phyloP scores from a whole-genome alignment of 257 asterid genomes.

The Oldenlandia corymbosa region DNA sequence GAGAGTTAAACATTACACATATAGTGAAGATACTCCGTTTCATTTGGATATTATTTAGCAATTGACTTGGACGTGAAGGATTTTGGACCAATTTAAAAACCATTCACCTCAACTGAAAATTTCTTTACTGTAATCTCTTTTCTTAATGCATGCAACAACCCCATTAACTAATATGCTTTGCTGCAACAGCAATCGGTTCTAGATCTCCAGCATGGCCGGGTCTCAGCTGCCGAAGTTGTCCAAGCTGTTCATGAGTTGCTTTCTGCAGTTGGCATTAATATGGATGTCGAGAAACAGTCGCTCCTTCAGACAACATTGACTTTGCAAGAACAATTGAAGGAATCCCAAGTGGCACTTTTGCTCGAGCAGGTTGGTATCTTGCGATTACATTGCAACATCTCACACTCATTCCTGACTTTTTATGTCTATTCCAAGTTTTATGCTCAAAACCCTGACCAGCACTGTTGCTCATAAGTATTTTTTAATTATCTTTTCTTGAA shows the following conservation, averaged over 20 bases:
- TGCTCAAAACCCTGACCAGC: too few species aligned
- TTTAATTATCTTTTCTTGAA: too few species aligned
- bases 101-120: too few species aligned
- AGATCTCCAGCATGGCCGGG: slow-evolving; percentile 76
- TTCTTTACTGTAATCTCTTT: not conserved
- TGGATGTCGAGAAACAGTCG: slow-evolving; percentile 75
- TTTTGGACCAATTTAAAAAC: too few species aligned
- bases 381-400: not conserved
- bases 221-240: slow-evolving; percentile 83
- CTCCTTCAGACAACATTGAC: slow-evolving; percentile 63
- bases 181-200: slow-evolving; percentile 48
- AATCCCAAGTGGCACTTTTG: slow-evolving; percentile 77
- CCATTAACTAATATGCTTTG: not conserved
- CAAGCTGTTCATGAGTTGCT: slow-evolving; percentile 98
- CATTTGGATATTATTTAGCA: too few species aligned
- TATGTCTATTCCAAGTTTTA: too few species aligned
- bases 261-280: slow-evolving; percentile 80
- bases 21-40: too few species aligned
- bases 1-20: not conserved
- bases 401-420: too few species aligned
- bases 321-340: slow-evolving; percentile 80
- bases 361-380: slow-evolving; percentile 75
- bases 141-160: not conserved
- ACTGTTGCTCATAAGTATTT: too few species aligned
- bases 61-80: too few species aligned